Conservation (phyloP, 164 flowering plant genomes). For the Akebia trifoliata region DNA sequence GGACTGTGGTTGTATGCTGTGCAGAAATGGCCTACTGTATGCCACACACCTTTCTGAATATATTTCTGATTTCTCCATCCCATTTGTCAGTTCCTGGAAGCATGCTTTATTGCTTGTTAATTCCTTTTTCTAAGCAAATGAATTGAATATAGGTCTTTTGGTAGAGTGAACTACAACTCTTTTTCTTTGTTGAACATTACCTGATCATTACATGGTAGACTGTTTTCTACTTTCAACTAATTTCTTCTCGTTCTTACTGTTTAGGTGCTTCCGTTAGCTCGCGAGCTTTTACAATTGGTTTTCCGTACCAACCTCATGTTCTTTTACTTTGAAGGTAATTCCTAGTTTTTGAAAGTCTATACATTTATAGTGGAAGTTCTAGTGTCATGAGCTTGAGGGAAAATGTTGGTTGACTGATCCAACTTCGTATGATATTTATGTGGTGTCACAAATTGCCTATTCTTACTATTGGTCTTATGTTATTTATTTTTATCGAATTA, state of each 20-base stretch:
- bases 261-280: conserved; percentile 79
- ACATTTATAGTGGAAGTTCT: neutral
- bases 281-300: conserved; percentile 67
- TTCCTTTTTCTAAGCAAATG: neutral
- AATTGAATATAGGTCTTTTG: neutral
- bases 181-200: neutral
- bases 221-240: conserved; percentile 1
- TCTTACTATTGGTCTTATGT: neutral
- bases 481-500: neutral
- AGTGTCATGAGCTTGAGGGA: neutral
- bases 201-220: neutral
- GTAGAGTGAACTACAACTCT: neutral
- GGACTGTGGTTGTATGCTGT: conserved; percentile 50
- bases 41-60: conserved; percentile 5
- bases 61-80: conserved; percentile 1
- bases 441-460: neutral
- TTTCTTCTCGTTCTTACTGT: conserved; percentile 8
- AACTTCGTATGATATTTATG: neutral
- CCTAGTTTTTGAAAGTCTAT: neutral
- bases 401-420: neutral
- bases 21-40: conserved; percentile 86
- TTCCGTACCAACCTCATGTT: conserved; percentile 91
- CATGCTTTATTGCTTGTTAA: conserved; percentile 1
- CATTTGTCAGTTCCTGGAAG: neutral
- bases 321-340: conserved; percentile 93